Evolutionary conservation across 169 alveolate genomes (phyloP), one percentile per base, ranked within the genome.

Genomic region (Eimeria brunetti): DNA sequence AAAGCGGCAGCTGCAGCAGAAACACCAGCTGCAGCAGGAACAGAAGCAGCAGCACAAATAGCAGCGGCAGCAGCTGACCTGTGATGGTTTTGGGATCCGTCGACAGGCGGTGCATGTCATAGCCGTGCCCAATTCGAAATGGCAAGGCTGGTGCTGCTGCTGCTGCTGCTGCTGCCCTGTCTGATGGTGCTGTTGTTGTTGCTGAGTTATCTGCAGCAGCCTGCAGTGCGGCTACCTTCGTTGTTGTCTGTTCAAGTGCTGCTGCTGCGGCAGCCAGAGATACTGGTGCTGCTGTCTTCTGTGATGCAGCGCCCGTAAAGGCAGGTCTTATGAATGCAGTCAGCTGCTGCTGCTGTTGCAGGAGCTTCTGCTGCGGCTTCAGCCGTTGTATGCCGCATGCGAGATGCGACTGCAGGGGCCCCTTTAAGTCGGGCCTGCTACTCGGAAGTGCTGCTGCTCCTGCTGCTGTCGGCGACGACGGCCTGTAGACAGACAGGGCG

Each of bases 91-190:
- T 33, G 53, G 95, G 97, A 24, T 94, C n/a, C 3, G 96, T 96
- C 46, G 96, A 85, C 88, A 97, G 89, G 75, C 91, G 58, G 95
- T 97, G 98, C 83, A 97, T 95, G 94, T 97, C 98, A 33, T 96
- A 96, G 27, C 98, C 98, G 56, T 96, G 98, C 38, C 98, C 98
- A 41, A 90, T 78, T 60, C 97, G 73, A 46, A 86, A 58, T 53
- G 76, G 49, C 24, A 62, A 41, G 4, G 16, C 46, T 36, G 81
- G 86, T 36, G 69, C 94, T 46, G 95, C 62, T 20, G 64, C 80
- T 62, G 89, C 89, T 24, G 88, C 49, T 22, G 89, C 75, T 36
- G 51, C 41, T 38, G 89, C 58, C 22, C 12, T 44, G 2, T 53
- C 36, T 27, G 49, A 16, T 9, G 62, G 8, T 1, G 38, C 64